A percentile compares a stretch with the other conserved stretches of the same genome.
These are phyloP conservation scores for Carex arenaria DNA, from an alignment of 202 grass and related monocot genomes.

Conservation along the genomic window DNA sequence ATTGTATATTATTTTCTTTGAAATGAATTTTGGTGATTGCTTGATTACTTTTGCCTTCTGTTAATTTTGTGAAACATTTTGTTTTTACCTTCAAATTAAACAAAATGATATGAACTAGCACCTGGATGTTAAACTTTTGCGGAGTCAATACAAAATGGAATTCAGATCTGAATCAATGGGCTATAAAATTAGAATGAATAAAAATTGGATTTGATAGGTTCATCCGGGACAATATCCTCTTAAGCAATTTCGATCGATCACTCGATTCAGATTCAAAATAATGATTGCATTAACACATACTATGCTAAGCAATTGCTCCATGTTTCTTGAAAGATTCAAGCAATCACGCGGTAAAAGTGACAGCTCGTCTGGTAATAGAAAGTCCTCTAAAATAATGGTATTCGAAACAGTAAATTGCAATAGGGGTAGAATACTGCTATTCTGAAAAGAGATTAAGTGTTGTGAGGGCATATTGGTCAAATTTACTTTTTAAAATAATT, in stretches of 20 bases:
- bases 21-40: background rate
- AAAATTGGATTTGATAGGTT: background rate
- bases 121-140: too few relatives aligned
- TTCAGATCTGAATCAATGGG: background rate
- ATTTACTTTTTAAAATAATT: too few relatives aligned
- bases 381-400: too few relatives aligned
- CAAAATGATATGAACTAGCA: background rate
- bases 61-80: slow-evolving; percentile 1
- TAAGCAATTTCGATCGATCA: background rate
- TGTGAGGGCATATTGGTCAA: too few relatives aligned
- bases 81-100: background rate
- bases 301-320: too few relatives aligned
- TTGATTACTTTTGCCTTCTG: background rate
- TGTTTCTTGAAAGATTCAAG: too few relatives aligned
- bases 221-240: background rate
- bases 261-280: background rate
- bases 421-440: too few relatives aligned
- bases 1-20: background rate
- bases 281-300: background rate
- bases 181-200: background rate
- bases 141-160: too few relatives aligned
- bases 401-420: too few relatives aligned
- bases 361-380: too few relatives aligned
- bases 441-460: too few relatives aligned
- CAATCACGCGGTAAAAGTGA: too few relatives aligned